phyloP scores from a whole-genome alignment of 805 yeast species.

The Metschnikowia anglica region DNA sequence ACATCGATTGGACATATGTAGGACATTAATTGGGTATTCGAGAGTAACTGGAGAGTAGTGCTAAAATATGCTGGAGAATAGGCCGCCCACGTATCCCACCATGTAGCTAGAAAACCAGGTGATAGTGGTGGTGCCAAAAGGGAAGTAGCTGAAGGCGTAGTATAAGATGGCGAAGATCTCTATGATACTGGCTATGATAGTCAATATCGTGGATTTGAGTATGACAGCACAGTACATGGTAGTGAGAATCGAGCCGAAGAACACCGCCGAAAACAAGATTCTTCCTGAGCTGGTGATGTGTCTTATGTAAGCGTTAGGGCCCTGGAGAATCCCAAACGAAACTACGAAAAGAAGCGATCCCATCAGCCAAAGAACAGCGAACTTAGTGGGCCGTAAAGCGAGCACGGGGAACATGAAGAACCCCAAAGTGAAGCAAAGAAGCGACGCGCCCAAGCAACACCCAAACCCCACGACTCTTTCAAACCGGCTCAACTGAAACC shows the following conservation, averaged over 20 bases:
- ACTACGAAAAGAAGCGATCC: slow-evolving; percentile 85
- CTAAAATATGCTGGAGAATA: slow-evolving; percentile 42
- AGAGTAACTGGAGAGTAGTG: no score
- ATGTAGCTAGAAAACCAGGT: slow-evolving; percentile 48
- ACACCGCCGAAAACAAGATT: slow-evolving; percentile 74
- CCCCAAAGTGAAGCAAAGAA: slow-evolving; percentile 79
- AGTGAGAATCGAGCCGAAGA: slow-evolving; percentile 73
- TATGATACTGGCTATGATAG: slow-evolving; percentile 69
- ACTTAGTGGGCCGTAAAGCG: slow-evolving; percentile 86
- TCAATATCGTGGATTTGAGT: slow-evolving; percentile 68
- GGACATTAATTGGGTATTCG: no score
- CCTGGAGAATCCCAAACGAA: slow-evolving; percentile 89
- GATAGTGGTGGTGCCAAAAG: slow-evolving; percentile 84
- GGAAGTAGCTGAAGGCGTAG: slow-evolving; percentile 90
- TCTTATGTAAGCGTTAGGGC: slow-evolving; percentile 74
- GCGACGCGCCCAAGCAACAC: slow-evolving; percentile 71
- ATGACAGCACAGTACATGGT: slow-evolving; percentile 76
- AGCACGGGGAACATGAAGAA: slow-evolving; percentile 84
- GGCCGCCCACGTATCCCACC: slow-evolving; percentile 45
- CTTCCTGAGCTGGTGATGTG: slow-evolving; percentile 78
- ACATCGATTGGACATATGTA: no score
- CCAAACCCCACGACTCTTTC: slow-evolving; percentile 79
- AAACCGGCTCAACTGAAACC: slow-evolving; percentile 74
- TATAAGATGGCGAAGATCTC: slow-evolving; percentile 87
- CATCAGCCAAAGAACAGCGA: slow-evolving; percentile 86